Base-by-base conservation (phyloP, 2,329 filamentous ascomycete species). In the Fusarium agapanthi region DNA sequence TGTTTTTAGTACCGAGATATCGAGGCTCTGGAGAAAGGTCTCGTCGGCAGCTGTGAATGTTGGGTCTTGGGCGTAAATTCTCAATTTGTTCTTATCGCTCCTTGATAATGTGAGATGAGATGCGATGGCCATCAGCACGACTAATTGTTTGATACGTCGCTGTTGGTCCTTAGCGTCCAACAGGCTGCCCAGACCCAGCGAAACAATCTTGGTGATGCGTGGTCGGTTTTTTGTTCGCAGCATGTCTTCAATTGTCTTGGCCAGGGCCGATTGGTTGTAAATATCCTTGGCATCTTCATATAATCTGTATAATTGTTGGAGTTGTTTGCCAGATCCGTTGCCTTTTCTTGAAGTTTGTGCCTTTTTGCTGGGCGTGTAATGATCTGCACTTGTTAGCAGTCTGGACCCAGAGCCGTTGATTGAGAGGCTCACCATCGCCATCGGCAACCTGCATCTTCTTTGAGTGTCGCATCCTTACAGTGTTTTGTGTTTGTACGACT, bases 81-180 rank as follows among this genome's bases (percentile, higher is more conserved):
- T 48, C 1, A 67, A 14, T 9, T n/a, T 11, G 0, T 5, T n/a
- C 30, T 67, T 38, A 4, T 66, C 53, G 14, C 22, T 14, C 1
- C 45, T 34, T 14, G 62, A 44, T 26, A 63, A 16, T 14, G 44
- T 35, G 6, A 76, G 47, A 28, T 74, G 67, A 10, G 73, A 75
- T 16, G 72, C 63, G 24, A 77, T 67, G 7, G 65, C 63, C 48
- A 74, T 59, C 7, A 77, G 69, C 30, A 77, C 64, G 6, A 74
- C 75, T 8, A 77, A 62, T 54, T 77, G 75, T 37, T 77, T 77
- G 2, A 77, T 68, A 14, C 75, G 69, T 20, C 75, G 75, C 28
- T 61, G 60, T 32, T 77, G 75, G 45, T 77, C 72, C 20, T 74
- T 77, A 10, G 74, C 63, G 44, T 72, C 62, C 3, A 67, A 30